These are phyloP conservation scores for California macrophylla DNA, from an alignment of 441 rosid species.

Conservation along the genomic window DNA sequence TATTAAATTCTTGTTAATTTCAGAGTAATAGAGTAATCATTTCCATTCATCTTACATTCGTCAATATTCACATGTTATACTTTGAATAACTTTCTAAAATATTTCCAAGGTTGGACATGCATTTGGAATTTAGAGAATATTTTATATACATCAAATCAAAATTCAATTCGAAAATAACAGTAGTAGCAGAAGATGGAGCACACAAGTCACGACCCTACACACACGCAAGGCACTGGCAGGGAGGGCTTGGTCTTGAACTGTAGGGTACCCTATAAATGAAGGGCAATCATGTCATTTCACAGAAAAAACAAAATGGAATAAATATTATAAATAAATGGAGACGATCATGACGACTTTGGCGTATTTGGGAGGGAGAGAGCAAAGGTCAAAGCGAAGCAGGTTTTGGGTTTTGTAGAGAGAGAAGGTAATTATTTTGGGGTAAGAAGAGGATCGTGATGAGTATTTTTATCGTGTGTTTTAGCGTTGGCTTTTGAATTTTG, in stretches of 20 bases:
- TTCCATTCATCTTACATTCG: too few species aligned
- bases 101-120: neutral
- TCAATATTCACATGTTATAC: too few species aligned
- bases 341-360: constrained; percentile 5
- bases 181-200: neutral
- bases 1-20: too few species aligned
- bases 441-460: constrained; percentile 37
- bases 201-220: neutral
- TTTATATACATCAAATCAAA: neutral
- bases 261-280: neutral
- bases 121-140: neutral
- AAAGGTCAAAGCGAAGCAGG: constrained; percentile 70
- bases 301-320: neutral
- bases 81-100: too few species aligned
- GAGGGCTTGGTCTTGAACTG: neutral
- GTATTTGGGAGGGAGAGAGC: constrained; percentile 14
- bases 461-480: constrained; percentile 8
- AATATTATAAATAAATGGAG: neutral
- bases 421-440: constrained; percentile 29
- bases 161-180: neutral
- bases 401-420: constrained; percentile 24
- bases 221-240: neutral
- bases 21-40: too few species aligned
- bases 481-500: constrained; percentile 1
- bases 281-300: neutral